phyloP scores from a whole-genome alignment of 805 yeast species.

The Saturnispora gosingensis region DNA sequence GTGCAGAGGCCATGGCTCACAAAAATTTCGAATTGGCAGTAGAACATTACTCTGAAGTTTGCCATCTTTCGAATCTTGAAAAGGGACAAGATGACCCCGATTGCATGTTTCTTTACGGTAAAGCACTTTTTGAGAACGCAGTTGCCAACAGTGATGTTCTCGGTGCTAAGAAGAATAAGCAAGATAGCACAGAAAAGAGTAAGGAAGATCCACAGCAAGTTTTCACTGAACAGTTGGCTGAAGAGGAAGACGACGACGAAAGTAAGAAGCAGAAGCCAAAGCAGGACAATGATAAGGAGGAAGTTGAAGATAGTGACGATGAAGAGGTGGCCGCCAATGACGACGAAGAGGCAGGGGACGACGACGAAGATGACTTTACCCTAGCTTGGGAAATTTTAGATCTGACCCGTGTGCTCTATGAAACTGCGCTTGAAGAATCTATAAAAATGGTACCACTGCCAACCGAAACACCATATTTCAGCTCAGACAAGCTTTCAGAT shows the following conservation, averaged over 20 bases:
- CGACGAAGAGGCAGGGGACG: constrained; percentile 26
- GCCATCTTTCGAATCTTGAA: constrained; percentile 42
- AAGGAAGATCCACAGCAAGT: constrained; percentile 9
- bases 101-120: constrained; percentile 66
- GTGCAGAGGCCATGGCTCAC: constrained; percentile 53
- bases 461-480: constrained; percentile 14
- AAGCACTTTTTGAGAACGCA: constrained; percentile 69
- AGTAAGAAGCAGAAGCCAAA: constrained; percentile 21
- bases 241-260: constrained; percentile 28
- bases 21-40: constrained; percentile 63
- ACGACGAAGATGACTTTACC: constrained; percentile 66
- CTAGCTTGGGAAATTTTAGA: constrained; percentile 85
- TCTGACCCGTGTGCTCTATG: constrained; percentile 60
- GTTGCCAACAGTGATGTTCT: constrained; percentile 66
- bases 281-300: constrained; percentile 27
- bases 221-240: constrained; percentile 32
- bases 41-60: constrained; percentile 64
- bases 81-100: constrained; percentile 65
- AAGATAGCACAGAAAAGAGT: constrained; percentile 13
- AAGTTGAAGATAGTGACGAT: constrained; percentile 13
- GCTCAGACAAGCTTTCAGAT: constrained; percentile 16
- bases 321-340: constrained; percentile 21
- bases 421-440: constrained; percentile 23
- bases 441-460: background rate
- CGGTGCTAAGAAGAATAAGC: constrained; percentile 36